phyloP scores from a whole-genome alignment of 345 rosid genomes.

The Murraya paniculata region DNA sequence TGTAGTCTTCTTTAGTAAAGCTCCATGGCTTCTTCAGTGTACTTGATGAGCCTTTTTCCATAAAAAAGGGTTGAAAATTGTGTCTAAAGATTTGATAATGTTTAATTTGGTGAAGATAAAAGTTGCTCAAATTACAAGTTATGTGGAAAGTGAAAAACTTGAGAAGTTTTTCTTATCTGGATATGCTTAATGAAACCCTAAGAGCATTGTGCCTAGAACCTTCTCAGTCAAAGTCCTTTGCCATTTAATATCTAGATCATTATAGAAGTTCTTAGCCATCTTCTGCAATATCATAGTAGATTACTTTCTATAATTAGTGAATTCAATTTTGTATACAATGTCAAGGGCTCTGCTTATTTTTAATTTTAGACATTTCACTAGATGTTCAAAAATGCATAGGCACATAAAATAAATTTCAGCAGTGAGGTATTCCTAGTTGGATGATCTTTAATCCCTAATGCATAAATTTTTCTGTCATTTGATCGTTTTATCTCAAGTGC shows the following conservation, averaged over 20 bases:
- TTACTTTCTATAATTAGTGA: no score
- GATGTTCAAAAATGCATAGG: neutral
- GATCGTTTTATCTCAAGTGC: no score
- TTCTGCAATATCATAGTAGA: neutral
- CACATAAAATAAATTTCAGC: neutral
- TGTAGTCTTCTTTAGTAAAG: neutral
- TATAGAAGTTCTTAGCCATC: neutral
- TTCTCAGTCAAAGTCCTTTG: neutral
- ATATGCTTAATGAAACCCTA: neutral
- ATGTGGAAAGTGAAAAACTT: neutral
- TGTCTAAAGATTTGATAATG: neutral
- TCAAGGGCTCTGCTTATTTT: neutral
- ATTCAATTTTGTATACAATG: neutral
- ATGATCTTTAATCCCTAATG: neutral
- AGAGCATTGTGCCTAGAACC: neutral
- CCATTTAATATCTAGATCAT: neutral
- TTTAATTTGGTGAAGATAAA: neutral
- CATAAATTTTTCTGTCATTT: neutral
- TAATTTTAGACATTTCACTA: neutral
- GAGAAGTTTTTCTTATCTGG: neutral
- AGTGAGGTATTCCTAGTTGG: neutral
- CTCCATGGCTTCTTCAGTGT: neutral
- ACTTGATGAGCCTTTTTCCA: neutral
- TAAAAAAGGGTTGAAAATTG: neutral
- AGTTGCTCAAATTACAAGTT: neutral